These are phyloP conservation scores for Aspergillus unguis DNA, from an alignment of 2,329 filamentous ascomycete species.

Conservation along the genomic window DNA sequence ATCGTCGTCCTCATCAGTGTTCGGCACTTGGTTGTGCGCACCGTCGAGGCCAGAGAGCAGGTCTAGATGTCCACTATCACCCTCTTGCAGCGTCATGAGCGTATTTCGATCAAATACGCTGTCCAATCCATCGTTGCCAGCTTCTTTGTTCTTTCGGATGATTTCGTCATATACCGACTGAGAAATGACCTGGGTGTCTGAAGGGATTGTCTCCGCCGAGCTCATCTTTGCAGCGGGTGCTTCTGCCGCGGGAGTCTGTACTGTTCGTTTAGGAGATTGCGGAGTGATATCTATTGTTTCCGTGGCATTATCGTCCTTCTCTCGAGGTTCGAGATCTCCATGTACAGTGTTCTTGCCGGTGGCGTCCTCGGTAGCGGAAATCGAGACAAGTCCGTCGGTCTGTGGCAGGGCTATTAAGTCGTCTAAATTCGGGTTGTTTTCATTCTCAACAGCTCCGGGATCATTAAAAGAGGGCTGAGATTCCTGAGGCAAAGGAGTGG, in stretches of 20 bases:
- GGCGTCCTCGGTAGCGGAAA: conserved; percentile 8
- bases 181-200: conserved; percentile 46
- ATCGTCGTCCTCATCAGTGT: conserved; percentile 52
- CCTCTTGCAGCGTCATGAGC: conserved; percentile 39
- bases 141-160: conserved; percentile 36
- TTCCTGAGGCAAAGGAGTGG: conserved; percentile 26
- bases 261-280: conserved; percentile 16
- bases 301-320: conserved; percentile 21
- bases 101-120: conserved; percentile 32
- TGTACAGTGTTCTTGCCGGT: conserved; percentile 13
- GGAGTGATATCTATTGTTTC: conserved; percentile 13
- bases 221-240: conserved; percentile 31
- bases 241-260: conserved; percentile 15
- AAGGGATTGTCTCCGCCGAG: conserved; percentile 32
- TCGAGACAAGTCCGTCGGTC: conserved; percentile 9
- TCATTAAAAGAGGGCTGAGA: conserved; percentile 22
- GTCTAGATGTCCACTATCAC: conserved; percentile 44
- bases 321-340: conserved; percentile 5
- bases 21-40: conserved; percentile 19
- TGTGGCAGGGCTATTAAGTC: conserved; percentile 1
- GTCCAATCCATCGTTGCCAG: conserved; percentile 22
- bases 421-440: conserved; percentile 3
- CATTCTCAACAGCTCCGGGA: conserved; percentile 11
- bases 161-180: conserved; percentile 44
- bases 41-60: conserved; percentile 39